Evolutionary conservation across 2,329 filamentous ascomycete species (phyloP).

Genomic region (Botrytis byssoidea): DNA sequence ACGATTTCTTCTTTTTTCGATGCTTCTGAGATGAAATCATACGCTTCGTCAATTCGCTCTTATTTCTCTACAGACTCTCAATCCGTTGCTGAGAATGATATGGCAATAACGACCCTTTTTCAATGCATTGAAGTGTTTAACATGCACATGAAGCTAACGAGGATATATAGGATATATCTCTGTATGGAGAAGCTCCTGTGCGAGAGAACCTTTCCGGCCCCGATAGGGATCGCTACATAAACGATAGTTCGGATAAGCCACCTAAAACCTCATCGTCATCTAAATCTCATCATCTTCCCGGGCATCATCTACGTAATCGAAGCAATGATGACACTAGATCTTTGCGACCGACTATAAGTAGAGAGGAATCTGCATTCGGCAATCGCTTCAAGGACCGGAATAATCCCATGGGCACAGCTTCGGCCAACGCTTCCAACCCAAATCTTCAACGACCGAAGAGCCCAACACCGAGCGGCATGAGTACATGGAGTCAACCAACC

Average conservation of each 20-base stretch:
- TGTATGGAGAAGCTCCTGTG: constrained; percentile 75
- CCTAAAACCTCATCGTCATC: constrained; percentile 63
- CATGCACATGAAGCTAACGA: constrained; percentile 13
- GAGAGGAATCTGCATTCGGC: constrained; percentile 67
- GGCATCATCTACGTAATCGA: constrained; percentile 68
- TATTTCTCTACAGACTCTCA: constrained; percentile 18
- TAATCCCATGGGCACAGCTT: constrained; percentile 34
- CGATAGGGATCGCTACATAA: constrained; percentile 65
- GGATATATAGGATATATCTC: constrained; percentile 64
- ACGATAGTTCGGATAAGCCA: constrained; percentile 49
- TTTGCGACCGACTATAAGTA: constrained; percentile 68
- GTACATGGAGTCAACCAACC: constrained; percentile 47
- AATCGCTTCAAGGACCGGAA: constrained; percentile 50
- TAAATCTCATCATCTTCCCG: constrained; percentile 59
- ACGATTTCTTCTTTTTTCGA: background rate
- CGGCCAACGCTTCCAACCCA: constrained; percentile 34
- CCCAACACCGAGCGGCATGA: constrained; percentile 74
- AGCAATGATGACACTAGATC: constrained; percentile 65
- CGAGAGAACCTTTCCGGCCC: constrained; percentile 66
- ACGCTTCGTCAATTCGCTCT: constrained; percentile 20
- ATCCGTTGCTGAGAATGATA: constrained; percentile 15
- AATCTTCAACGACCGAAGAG: constrained; percentile 66
- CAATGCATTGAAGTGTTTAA: constrained; percentile 20
- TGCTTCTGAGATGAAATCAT: constrained; percentile 18
- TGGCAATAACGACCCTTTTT: constrained; percentile 19